A percentile compares a stretch with the other conserved stretches of the same genome.
These are phyloP conservation scores for Sphaerosporella brunnea DNA, from an alignment of 495 filamentous ascomycete genomes.

Conservation along the genomic window DNA sequence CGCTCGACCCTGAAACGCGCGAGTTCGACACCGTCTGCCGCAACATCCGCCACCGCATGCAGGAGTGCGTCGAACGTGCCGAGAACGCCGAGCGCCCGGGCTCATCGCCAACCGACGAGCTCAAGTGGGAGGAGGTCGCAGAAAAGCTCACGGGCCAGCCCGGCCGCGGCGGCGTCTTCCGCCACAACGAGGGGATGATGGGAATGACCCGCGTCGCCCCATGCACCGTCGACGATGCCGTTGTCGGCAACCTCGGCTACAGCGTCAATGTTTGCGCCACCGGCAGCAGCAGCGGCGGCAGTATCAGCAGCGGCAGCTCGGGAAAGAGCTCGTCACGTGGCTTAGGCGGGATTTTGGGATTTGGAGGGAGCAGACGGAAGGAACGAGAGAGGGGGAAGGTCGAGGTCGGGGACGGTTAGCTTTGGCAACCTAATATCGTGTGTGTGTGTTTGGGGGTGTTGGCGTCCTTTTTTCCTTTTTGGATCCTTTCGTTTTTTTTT, in stretches of 20 bases:
- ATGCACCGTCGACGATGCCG: neutral
- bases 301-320: neutral
- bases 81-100: constrained; percentile 53
- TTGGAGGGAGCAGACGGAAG: constrained; percentile 1
- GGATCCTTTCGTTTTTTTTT: neutral
- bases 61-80: constrained; percentile 44
- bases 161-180: constrained; percentile 26
- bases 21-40: constrained; percentile 61
- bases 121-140: constrained; percentile 56
- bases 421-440: constrained; percentile 5
- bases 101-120: constrained; percentile 32
- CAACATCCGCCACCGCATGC: constrained; percentile 51
- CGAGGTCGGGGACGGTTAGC: neutral
- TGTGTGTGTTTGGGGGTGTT: constrained; percentile 4
- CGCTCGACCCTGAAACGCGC: constrained; percentile 17
- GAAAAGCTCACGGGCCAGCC: constrained; percentile 39
- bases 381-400: constrained; percentile 1
- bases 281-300: neutral
- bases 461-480: constrained; percentile 2
- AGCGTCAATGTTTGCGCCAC: neutral
- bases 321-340: neutral
- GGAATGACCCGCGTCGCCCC: neutral
- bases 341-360: neutral
- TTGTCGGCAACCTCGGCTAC: neutral
- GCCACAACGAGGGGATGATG: neutral